Base-by-base conservation (phyloP, 805 yeast species). In the Blastobotrys muscicola region DNA sequence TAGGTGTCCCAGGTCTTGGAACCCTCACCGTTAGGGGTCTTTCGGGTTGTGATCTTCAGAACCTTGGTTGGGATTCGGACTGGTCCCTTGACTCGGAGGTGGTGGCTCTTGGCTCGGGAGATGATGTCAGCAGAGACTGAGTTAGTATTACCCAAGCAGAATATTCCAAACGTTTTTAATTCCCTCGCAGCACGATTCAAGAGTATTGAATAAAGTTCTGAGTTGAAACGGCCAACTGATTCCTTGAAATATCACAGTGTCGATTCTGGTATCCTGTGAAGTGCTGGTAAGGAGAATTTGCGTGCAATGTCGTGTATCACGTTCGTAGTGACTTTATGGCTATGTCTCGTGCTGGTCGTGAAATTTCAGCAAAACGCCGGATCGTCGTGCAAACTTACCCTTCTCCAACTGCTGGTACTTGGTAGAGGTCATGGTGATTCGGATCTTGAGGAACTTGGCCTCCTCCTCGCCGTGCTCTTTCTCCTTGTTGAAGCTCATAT, bases 1-100 rank as follows among this genome's bases (percentile, higher is more conserved):
- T 81, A 92, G 65, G 94, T 77, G 71, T 92, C 99, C 97, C 97
- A 92, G 66, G 99, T 92, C 90, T 92, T 92, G 64, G 98, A 92
- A 92, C 99, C 99, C 80, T 92, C 97, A 92, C 99, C 99, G 74
- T 94, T 94, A 68, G 99, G 99, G 69, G 98, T 84, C 89, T 92
- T 92, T 85, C 99, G 87, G 85, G 99, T 92, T 76, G 94, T 78
- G 76, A 92, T 78, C 75, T 84, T 86, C 68, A 92, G 84, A 63
- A 84, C 92, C 84, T 89, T 92, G 75, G 98, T 92, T 78, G 99
- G 99, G 77, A 92, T 75, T 85, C 98, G 89, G 68, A 92, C 95
- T 62, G 98, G 98, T 69, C 99, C 99, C 80, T 87, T 90, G 82
- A 86, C 87, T 71, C 74, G 77, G 67, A 89, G 78, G 64, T 82